Conservation (phyloP, 345 rosid genomes). For the Moricandia arvensis region DNA sequence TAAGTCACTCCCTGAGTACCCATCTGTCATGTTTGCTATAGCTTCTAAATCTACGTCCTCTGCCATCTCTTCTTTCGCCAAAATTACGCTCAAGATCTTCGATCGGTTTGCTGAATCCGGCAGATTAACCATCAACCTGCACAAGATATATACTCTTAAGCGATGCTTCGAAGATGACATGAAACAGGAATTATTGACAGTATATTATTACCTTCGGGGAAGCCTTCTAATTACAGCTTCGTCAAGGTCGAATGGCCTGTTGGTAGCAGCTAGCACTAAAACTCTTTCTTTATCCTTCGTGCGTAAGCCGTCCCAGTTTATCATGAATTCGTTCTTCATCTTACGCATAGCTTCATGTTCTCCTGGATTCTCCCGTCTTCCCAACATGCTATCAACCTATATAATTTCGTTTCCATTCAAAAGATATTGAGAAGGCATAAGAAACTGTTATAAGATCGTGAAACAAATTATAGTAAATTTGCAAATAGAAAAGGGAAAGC, state of each 20-base stretch:
- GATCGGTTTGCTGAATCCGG: slow-evolving; percentile 82
- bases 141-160: background rate
- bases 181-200: background rate
- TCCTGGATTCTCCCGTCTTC: slow-evolving; percentile 97
- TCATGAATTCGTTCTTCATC: slow-evolving; percentile 99
- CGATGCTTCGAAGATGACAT: background rate
- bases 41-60: slow-evolving; percentile 69
- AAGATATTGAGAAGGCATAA: slow-evolving; percentile 1
- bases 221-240: slow-evolving; percentile 98
- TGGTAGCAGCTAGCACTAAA: slow-evolving; percentile 92
- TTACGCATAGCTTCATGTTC: slow-evolving; percentile 99
- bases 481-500: background rate
- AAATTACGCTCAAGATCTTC: slow-evolving; percentile 73
- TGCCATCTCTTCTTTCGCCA: slow-evolving; percentile 85
- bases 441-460: background rate
- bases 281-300: slow-evolving; percentile 95
- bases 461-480: background rate
- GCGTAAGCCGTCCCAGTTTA: slow-evolving; percentile 95
- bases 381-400: slow-evolving; percentile 98
- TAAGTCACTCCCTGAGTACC: slow-evolving; percentile 94
- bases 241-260: slow-evolving; percentile 95
- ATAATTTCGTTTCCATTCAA: background rate
- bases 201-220: slow-evolving; percentile 71
- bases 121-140: slow-evolving; percentile 94
- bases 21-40: slow-evolving; percentile 87